phyloP scores from a whole-genome alignment of 768 basidiomycete genomes.

The Terana coerulea region DNA sequence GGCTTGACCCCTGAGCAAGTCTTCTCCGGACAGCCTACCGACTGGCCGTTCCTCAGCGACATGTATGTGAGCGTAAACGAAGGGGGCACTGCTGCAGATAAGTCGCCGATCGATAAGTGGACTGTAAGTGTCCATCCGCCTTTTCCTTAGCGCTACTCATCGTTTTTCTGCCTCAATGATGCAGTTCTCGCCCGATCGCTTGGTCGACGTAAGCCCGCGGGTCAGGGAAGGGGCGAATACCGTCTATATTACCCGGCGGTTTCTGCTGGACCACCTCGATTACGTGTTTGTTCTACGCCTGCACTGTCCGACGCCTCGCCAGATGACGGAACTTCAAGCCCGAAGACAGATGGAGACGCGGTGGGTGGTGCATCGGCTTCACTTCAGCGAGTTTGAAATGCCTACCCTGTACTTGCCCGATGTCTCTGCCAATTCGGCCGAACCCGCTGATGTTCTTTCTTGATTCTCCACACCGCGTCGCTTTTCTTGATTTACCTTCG shows the following conservation, averaged over 20 bases:
- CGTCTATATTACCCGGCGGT: conserved; percentile 14
- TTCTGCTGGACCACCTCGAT: conserved; percentile 10
- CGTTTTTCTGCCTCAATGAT: not conserved
- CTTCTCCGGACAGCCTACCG: not conserved
- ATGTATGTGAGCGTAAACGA: not conserved
- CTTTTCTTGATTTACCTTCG: too few relatives aligned
- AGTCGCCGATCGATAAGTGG: not conserved
- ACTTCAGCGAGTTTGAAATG: too few relatives aligned
- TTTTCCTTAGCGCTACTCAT: not conserved
- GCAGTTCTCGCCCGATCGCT: not conserved
- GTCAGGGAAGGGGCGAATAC: conserved; percentile 13
- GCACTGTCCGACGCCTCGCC: conserved; percentile 15
- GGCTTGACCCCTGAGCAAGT: not conserved
- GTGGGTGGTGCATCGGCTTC: too few relatives aligned
- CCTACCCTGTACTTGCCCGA: too few relatives aligned
- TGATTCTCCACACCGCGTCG: too few relatives aligned
- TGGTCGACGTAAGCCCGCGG: not conserved
- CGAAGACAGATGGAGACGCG: too few relatives aligned
- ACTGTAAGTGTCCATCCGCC: not conserved
- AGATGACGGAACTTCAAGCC: conserved; percentile 14
- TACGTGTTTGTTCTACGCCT: conserved; percentile 16
- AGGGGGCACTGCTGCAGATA: not conserved
- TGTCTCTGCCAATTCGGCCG: too few relatives aligned
- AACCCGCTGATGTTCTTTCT: too few relatives aligned
- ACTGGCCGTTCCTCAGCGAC: not conserved